A percentile compares a stretch with the other conserved stretches of the same genome.
Conservation (phyloP, 208 protist genomes). For the Herpetomonas muscarum region DNA sequence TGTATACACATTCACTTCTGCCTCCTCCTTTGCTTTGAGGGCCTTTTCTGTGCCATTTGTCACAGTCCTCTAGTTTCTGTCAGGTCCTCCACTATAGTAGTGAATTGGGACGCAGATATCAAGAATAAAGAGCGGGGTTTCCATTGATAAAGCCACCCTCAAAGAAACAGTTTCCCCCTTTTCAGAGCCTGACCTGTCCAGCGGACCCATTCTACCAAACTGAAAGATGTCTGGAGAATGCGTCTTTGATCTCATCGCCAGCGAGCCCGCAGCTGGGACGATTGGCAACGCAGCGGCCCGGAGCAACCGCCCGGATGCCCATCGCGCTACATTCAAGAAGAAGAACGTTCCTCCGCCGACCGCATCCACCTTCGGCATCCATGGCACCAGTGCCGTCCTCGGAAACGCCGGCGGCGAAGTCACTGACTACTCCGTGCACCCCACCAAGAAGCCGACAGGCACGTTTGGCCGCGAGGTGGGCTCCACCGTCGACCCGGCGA, state of each 20-base stretch:
- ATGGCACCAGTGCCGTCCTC: constrained; percentile 81
- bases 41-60: too few relatives aligned
- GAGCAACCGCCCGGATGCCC: too few relatives aligned
- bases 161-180: constrained; percentile 7
- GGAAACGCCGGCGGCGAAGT: constrained; percentile 75
- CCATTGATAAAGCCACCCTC: too few relatives aligned
- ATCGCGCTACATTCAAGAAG: too few relatives aligned
- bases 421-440: constrained; percentile 75
- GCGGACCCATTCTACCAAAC: not conserved
- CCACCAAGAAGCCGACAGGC: constrained; percentile 71
- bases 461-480: constrained; percentile 75
- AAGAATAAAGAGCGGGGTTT: too few relatives aligned
- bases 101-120: too few relatives aligned
- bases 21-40: too few relatives aligned
- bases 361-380: constrained; percentile 83
- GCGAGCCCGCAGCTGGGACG: constrained; percentile 7
- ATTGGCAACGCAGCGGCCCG: too few relatives aligned
- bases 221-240: constrained; percentile 81
- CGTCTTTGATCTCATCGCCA: constrained; percentile 76
- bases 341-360: constrained; percentile 64
- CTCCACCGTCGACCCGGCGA: constrained; percentile 44
- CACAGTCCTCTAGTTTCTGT: too few relatives aligned
- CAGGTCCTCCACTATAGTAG: too few relatives aligned
- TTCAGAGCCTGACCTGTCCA: not conserved
- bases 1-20: too few relatives aligned